A percentile compares a stretch with the other conserved stretches of the same genome.
phyloP scores from a whole-genome alignment of 2,329 filamentous ascomycete species.

The Nannizziopsis barbatae region DNA sequence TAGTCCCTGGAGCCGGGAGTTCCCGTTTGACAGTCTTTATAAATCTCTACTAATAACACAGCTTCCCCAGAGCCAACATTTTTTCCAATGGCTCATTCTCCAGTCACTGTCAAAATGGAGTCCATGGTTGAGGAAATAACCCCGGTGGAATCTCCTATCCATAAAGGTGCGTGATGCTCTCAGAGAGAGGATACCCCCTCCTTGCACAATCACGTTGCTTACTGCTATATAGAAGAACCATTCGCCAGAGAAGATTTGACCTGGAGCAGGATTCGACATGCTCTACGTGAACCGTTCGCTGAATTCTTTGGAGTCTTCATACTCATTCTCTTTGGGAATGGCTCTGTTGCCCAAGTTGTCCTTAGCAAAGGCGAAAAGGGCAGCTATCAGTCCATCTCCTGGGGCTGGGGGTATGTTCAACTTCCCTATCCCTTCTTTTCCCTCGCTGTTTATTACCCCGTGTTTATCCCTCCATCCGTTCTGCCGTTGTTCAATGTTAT shows the following conservation, averaged over 20 bases:
- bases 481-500: not conserved
- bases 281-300: slow-evolving; percentile 49
- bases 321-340: slow-evolving; percentile 58
- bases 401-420: slow-evolving; percentile 38
- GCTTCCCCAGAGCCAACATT: too few relatives aligned
- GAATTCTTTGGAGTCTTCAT: slow-evolving; percentile 60
- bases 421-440: slow-evolving; percentile 12
- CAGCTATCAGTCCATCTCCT: slow-evolving; percentile 43
- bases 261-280: slow-evolving; percentile 46
- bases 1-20: too few relatives aligned
- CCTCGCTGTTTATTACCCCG: too few relatives aligned
- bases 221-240: not conserved
- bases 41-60: too few relatives aligned
- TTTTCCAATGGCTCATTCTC: too few relatives aligned
- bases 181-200: too few relatives aligned
- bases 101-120: too few relatives aligned
- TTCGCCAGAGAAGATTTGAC: slow-evolving; percentile 21
- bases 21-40: too few relatives aligned
- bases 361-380: slow-evolving; percentile 41
- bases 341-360: slow-evolving; percentile 58
- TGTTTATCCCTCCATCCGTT: not conserved
- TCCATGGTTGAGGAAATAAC: too few relatives aligned
- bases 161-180: not conserved
- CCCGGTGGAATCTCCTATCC: not conserved
- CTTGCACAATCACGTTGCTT: not conserved